Conservation (phyloP, 441 rosid genomes). For the Theobroma grandiflorum region DNA sequence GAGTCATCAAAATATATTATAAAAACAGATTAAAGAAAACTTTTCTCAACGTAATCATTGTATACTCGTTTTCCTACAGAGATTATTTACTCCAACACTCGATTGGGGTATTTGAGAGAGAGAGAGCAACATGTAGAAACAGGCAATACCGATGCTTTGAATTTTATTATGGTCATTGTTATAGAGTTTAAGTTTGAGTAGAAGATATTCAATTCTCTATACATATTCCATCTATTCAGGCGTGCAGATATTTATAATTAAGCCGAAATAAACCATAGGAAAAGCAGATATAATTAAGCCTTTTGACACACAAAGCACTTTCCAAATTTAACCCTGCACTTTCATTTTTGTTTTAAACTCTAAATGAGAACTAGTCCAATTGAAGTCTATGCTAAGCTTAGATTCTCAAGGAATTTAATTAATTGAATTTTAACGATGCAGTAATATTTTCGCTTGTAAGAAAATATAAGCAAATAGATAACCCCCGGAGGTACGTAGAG, state of each 20-base stretch:
- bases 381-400: background rate
- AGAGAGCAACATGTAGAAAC: background rate
- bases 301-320: too few relatives aligned
- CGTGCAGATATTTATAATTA: background rate
- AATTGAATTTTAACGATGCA: background rate
- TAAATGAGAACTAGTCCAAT: background rate
- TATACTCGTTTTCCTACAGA: background rate
- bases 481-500: background rate
- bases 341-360: background rate
- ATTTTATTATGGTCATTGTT: background rate
- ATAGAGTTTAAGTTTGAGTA: background rate
- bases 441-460: background rate
- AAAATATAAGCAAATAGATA: background rate
- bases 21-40: background rate
- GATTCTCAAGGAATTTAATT: background rate
- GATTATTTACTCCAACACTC: background rate
- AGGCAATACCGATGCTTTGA: background rate
- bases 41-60: background rate
- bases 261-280: background rate
- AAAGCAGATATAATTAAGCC: background rate
- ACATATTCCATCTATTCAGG: background rate
- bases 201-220: background rate
- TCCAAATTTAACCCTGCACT: background rate
- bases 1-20: background rate
- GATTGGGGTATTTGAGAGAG: background rate